A percentile compares a stretch with the other conserved stretches of the same genome.
These are phyloP conservation scores for Anisodus acutangulus DNA, from an alignment of 257 asterid genomes.

Conservation along the genomic window DNA sequence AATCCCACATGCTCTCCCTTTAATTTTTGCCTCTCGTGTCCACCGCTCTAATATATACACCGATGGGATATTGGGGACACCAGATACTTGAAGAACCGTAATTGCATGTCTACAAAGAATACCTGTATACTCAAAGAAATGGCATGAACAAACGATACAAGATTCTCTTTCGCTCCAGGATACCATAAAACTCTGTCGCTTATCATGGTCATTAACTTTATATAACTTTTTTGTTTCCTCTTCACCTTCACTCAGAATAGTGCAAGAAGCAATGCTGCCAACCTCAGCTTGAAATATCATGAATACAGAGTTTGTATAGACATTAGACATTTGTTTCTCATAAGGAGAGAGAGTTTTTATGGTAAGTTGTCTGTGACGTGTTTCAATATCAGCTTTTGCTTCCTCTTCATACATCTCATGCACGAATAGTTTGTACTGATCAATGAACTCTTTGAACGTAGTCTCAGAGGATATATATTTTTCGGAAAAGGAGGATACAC, in stretches of 20 bases:
- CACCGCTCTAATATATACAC: slow-evolving; percentile 49
- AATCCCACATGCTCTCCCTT: slow-evolving; percentile 32
- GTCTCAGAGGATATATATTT: slow-evolving; percentile 33
- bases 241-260: slow-evolving; percentile 39
- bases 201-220: slow-evolving; percentile 40
- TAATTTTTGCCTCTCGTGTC: slow-evolving; percentile 48
- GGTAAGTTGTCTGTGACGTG: slow-evolving; percentile 26
- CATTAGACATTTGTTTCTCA: slow-evolving; percentile 54
- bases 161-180: slow-evolving; percentile 40
- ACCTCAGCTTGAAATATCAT: slow-evolving; percentile 55
- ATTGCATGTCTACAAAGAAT: slow-evolving; percentile 57
- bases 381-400: slow-evolving; percentile 45
- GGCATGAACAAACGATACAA: slow-evolving; percentile 46
- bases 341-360: slow-evolving; percentile 46
- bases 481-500: background rate
- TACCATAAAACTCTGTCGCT: slow-evolving; percentile 42
- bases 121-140: slow-evolving; percentile 48
- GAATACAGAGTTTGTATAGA: slow-evolving; percentile 48
- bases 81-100: slow-evolving; percentile 46
- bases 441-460: slow-evolving; percentile 43
- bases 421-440: slow-evolving; percentile 40
- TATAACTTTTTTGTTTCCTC: slow-evolving; percentile 36
- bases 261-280: slow-evolving; percentile 43
- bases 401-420: slow-evolving; percentile 46
- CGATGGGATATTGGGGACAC: slow-evolving; percentile 44